These are phyloP conservation scores for Pleurozium schreberi DNA, from an alignment of 225 moss, liverwort and hornwort genomes.

Conservation along the genomic window DNA sequence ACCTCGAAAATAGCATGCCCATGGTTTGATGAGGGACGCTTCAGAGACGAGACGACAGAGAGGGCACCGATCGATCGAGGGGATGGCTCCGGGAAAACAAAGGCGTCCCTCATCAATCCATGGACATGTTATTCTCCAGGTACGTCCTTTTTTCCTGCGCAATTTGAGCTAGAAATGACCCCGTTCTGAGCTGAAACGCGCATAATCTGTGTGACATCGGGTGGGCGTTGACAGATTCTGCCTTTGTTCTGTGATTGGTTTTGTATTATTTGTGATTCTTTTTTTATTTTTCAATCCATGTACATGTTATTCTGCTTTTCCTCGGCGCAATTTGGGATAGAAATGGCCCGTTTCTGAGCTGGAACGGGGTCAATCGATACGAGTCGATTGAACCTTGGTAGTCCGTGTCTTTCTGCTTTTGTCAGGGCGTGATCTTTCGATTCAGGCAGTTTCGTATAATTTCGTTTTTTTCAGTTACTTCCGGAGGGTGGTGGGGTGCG, in stretches of 20 bases:
- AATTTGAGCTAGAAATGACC: not conserved
- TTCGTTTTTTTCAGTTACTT: not conserved
- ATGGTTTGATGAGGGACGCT: not conserved
- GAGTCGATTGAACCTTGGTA: not conserved
- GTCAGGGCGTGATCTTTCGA: not conserved
- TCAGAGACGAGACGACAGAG: not conserved
- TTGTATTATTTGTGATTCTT: not conserved
- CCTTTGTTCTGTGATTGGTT: not conserved
- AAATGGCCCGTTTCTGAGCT: not conserved
- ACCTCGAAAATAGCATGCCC: conserved; percentile 38
- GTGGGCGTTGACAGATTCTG: not conserved
- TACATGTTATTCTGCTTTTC: conserved; percentile 4
- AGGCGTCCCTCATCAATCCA: not conserved
- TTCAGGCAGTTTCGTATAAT: not conserved
- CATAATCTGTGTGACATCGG: not conserved
- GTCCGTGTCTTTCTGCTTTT: not conserved
- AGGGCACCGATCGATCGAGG: not conserved
- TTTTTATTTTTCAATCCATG: not conserved
- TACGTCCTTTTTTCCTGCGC: not conserved
- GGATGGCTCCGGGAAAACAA: not conserved
- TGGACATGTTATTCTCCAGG: conserved; percentile 39
- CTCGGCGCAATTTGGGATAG: not conserved
- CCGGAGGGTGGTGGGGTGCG: not conserved
- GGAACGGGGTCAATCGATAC: not conserved
- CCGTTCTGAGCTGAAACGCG: not conserved